Base-by-base conservation (phyloP, 257 asterid genomes). In the Ophiorrhiza pumila region DNA sequence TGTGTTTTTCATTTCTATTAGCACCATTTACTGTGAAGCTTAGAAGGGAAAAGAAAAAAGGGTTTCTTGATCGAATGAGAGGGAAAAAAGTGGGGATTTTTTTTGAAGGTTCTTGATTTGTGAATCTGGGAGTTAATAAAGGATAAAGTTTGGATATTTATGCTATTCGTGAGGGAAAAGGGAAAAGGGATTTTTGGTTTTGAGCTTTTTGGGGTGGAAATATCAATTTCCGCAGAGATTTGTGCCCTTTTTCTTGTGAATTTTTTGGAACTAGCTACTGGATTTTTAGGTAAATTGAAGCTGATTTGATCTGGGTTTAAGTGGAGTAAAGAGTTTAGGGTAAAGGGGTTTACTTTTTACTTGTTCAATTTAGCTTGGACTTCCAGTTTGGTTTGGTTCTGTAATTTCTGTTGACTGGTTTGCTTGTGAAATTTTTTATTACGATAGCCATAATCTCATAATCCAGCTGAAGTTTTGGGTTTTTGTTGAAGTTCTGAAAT, bases 41-140 rank as follows among this genome's bases (percentile, higher is more conserved):
- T 34, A 67, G 43, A 25, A 53, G 18, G 8, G 18, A 67, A 6
- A 22, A 15, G 22, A 11, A 63, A 32, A 29, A 34, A 35, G 47
- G 61, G 32, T 18, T 29, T n/a, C 50, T 13, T 65, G 56, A 65
- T 65, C 4, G 39, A 14, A n/a, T 42, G 31, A 18, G 18, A 25
- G n/a, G 20, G 49, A 27, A 12, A 41, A 47, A 37, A 9, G 5
- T 5, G 17, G 41, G 53, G 71, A 20, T 22, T 58, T 25, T 22
- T 72, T 50, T 15, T 12, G 27, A 22, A 35, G n/a, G 50, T 35
- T 56, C n/a, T 57, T 39, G 72, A 74, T 41, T 20, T 31, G 20
- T 63, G 58, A 70, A 27, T 73, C 56, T 27, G 68, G 65, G 77
- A 41, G 47, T 67, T 35, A 1, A 37, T 53, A 53, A 59, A 20